These are phyloP conservation scores for Nemania diffusa DNA, from an alignment of 2,329 filamentous ascomycete species.

Conservation along the genomic window DNA sequence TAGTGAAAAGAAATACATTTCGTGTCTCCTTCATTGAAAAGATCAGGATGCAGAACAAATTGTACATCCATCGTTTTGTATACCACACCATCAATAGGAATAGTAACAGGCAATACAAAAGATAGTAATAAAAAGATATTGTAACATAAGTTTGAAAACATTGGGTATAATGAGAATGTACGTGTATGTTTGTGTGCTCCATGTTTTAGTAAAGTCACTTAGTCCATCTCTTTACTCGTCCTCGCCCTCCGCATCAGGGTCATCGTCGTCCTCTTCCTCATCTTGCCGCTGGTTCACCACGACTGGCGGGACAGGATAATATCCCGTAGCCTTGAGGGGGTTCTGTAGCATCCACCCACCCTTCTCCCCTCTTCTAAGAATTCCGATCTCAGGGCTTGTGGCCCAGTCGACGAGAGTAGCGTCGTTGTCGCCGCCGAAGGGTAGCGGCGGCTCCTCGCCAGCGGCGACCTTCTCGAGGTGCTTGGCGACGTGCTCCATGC, in stretches of 20 bases:
- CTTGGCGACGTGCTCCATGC: conserved; percentile 87
- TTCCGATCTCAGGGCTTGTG: conserved; percentile 45
- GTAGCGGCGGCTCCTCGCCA: conserved; percentile 45
- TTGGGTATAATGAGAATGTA: conserved; percentile 16
- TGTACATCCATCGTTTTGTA: conserved; percentile 13
- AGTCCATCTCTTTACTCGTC: conserved; percentile 40
- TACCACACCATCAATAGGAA: conserved; percentile 12
- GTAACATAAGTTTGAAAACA: conserved; percentile 10
- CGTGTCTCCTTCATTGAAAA: background rate
- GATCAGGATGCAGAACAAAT: background rate
- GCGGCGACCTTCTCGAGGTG: conserved; percentile 73
- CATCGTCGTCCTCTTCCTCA: conserved; percentile 37
- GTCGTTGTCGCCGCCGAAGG: conserved; percentile 46
- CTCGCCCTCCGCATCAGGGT: conserved; percentile 48
- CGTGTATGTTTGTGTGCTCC: background rate
- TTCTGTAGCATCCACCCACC: conserved; percentile 46
- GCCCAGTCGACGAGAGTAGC: conserved; percentile 48
- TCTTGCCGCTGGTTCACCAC: background rate
- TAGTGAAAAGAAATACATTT: conserved; percentile 5
- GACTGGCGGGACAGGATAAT: conserved; percentile 11
- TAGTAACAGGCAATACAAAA: conserved; percentile 4
- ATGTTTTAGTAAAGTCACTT: background rate
- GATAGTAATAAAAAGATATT: background rate
- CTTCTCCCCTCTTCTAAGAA: conserved; percentile 42
- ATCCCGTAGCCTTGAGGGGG: conserved; percentile 42